Percentiles rank a stretch among this genome's conserved stretches.
These are phyloP conservation scores for Lodderomyces margitis DNA, from an alignment of 1,139 yeast genomes.

Conservation along the genomic window DNA sequence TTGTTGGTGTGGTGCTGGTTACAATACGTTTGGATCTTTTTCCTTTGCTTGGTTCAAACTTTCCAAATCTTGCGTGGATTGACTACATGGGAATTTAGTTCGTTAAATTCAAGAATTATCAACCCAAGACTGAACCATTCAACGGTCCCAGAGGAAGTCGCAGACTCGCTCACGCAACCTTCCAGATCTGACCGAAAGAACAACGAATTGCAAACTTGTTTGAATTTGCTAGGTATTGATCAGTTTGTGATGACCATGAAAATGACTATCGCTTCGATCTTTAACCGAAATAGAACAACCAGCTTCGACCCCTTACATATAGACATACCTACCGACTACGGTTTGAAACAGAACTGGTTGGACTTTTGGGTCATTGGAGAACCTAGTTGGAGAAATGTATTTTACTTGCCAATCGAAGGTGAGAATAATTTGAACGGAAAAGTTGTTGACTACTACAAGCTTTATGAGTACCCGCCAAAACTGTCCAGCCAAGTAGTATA, in stretches of 20 bases:
- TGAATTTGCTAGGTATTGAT: slow-evolving; percentile 42
- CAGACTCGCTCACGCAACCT: slow-evolving; percentile 9
- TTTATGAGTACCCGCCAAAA: slow-evolving; percentile 51
- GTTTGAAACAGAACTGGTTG: slow-evolving; percentile 55
- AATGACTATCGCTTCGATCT: slow-evolving; percentile 27
- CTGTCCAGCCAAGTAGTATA: slow-evolving; percentile 91
- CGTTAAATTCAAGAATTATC: slow-evolving; percentile 21
- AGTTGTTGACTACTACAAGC: slow-evolving; percentile 60
- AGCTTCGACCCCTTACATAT: slow-evolving; percentile 25
- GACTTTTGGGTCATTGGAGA: slow-evolving; percentile 71
- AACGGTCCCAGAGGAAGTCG: slow-evolving; percentile 27
- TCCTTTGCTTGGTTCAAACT: slow-evolving; percentile 65
- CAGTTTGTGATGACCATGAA: slow-evolving; percentile 41
- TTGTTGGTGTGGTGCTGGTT: slow-evolving; percentile 56
- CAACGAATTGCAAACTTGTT: slow-evolving; percentile 23
- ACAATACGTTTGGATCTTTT: slow-evolving; percentile 68
- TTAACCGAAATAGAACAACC: slow-evolving; percentile 12
- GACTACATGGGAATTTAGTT: slow-evolving; percentile 67
- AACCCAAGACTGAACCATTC: slow-evolving; percentile 26
- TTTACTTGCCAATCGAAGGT: slow-evolving; percentile 56
- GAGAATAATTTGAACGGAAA: slow-evolving; percentile 62
- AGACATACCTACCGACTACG: slow-evolving; percentile 53
- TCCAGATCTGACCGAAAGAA: slow-evolving; percentile 13
- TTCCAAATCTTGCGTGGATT: slow-evolving; percentile 75
- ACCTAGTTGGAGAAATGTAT: slow-evolving; percentile 48